Evolutionary conservation across 75 land plant genomes (phyloP).

Genomic region (Larix kaempferi): DNA sequence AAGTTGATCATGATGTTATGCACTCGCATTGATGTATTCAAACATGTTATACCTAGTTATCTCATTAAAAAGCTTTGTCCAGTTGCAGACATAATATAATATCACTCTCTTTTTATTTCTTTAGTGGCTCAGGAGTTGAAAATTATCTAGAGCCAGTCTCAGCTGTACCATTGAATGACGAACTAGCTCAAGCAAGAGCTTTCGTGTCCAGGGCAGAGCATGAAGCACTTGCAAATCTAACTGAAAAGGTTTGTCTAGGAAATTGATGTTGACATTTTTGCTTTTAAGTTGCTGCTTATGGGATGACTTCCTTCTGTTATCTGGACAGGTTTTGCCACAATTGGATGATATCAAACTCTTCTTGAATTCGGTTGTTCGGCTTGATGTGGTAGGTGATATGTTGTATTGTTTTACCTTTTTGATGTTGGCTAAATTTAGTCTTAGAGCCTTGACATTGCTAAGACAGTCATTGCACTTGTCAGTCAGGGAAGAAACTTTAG

Average conservation of each 20-base stretch:
- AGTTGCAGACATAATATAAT: constrained; percentile 3
- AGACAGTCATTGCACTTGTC: not conserved
- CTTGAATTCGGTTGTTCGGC: constrained; percentile 44
- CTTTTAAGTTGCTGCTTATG: not conserved
- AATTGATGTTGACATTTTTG: not conserved
- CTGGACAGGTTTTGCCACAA: constrained; percentile 53
- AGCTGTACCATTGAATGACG: constrained; percentile 87
- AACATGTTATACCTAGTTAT: not conserved
- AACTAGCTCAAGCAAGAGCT: constrained; percentile 73
- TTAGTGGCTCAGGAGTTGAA: constrained; percentile 62
- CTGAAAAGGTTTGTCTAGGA: constrained; percentile 57
- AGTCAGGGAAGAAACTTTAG: not conserved
- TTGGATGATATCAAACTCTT: constrained; percentile 49
- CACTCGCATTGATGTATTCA: not conserved
- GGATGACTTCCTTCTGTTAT: not conserved
- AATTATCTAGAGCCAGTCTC: constrained; percentile 72
- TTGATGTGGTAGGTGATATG: constrained; percentile 69
- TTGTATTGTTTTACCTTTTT: not conserved
- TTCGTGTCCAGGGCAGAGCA: constrained; percentile 66
- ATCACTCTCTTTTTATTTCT: constrained; percentile 1
- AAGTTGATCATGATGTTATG: not conserved
- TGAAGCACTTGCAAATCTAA: constrained; percentile 55
- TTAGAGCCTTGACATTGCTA: not conserved
- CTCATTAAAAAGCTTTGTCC: not conserved
- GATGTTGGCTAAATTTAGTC: not conserved